Base-by-base conservation (phyloP, 2,329 filamentous ascomycete species). In the Elsinoe arachidis region DNA sequence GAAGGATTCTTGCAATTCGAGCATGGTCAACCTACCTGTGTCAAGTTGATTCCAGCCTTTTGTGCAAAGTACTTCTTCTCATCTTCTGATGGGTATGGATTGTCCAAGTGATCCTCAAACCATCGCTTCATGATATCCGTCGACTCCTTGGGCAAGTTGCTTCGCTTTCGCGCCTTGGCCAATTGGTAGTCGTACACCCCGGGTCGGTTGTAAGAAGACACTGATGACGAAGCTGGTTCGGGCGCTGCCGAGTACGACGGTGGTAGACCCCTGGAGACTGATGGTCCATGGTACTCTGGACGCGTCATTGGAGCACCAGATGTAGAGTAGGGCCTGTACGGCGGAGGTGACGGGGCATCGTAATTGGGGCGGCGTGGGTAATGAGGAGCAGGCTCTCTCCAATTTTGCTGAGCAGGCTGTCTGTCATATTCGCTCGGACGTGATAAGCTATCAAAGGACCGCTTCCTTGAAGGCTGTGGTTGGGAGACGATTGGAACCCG, bases 51-150 rank as follows among this genome's bases (percentile, higher is more conserved):
- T 19, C 68, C 69, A 9, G 69, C 60, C 26, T 58, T 58, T 33
- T 54, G 52, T 12, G 60, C 60, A 47, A 61, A 61, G 43, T 58
- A 59, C 30, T 59, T 58, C 23, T 71, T 71, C 53, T 71, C 69
- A 54, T 71, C 69, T 57, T 71, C 69, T 33, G 67, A 70, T 21
- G 69, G 69, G 54, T 71, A 71, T 10, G 69, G 69, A 55, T 71
- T 71, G 17, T 65, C 59, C 41, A 71, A 69, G 61, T 71, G 70
- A 64, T 70, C 60, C 58, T 71, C 69, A 46, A 71, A 71, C 69
- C 69, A 71, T n/a, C 63, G 66, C 62, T 70, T 70, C 69, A 71
- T 71, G 15, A 70, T 69, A 59, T 71, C 69, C 44, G 69, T 71
- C 33, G 69, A 70, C 58, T 69, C 67, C 58, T 71, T 71, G 5